These are phyloP conservation scores for Fusarium sp. DNA, from an alignment of 2,329 filamentous ascomycete species.

Conservation along the genomic window DNA sequence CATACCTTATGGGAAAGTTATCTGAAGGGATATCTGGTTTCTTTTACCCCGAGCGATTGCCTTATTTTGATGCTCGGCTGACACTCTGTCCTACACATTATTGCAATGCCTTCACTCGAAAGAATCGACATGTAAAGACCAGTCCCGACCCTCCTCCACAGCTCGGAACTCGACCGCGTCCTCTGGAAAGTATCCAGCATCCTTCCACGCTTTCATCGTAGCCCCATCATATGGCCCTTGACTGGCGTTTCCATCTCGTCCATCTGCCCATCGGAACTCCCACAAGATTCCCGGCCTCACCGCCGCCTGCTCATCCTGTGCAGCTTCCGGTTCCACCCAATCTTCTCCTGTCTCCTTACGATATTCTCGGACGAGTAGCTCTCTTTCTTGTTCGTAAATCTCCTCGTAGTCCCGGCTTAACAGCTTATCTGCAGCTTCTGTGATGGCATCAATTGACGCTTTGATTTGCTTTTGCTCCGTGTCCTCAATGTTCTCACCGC, in stretches of 20 bases:
- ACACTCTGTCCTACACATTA: conserved; percentile 23
- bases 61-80: conserved; percentile 18
- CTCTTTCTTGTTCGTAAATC: conserved; percentile 91
- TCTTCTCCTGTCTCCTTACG: conserved; percentile 86
- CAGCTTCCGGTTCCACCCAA: conserved; percentile 70
- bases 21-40: too few species aligned
- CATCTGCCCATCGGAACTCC: conserved; percentile 95
- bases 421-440: conserved; percentile 88
- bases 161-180: conserved; percentile 80
- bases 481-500: conserved; percentile 62
- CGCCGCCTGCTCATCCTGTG: conserved; percentile 39
- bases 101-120: conserved; percentile 58
- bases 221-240: conserved; percentile 89
- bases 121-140: conserved; percentile 59
- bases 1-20: too few species aligned
- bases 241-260: conserved; percentile 78
- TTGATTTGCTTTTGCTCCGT: conserved; percentile 76
- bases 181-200: conserved; percentile 88
- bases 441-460: conserved; percentile 82
- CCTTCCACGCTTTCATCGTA: conserved; percentile 92
- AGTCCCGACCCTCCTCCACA: conserved; percentile 64
- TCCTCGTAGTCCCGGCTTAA: conserved; percentile 85
- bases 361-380: conserved; percentile 85
- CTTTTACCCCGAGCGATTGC: too few species aligned
- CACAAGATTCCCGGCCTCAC: conserved; percentile 60